Base-by-base conservation (phyloP, 163 green algal species). In the Prototheca wickerhamii region DNA sequence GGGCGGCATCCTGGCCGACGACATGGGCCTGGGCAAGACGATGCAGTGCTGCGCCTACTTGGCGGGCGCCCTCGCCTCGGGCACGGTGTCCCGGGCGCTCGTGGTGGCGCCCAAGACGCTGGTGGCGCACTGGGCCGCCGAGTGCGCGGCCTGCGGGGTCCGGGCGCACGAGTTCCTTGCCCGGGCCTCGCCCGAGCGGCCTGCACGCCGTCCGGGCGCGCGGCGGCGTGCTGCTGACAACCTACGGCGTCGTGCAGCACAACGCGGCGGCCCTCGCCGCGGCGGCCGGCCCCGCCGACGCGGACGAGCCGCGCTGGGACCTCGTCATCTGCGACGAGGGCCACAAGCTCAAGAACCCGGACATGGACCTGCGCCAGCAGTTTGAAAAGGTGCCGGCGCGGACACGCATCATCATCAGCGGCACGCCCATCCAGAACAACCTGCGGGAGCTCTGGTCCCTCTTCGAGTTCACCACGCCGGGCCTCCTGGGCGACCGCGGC, bases 391-490 rank as follows among this genome's bases (percentile, higher is more conserved):
- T 98, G 12, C 78, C 81, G 2, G 78, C 64, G 4, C 43, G 55
- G 4, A 32, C 87, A 37, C 71, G 77, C 1, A 44, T 98, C 31
- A 83, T 98, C 65, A 87, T 98, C 65, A 88, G 68, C 46, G 91
- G 92, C 53, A 98, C 92, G 0, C 91, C 92, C 54, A 88, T 98
- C 54, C 89, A 97, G 73, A 96, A 96, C 80, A 90, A 95, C 59
- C 75, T 95, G 43, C 68, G 77, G 64, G 92, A 98, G 78, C 71
- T 98, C 78, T 88, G 90, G 70, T 72, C 86, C 1, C 82, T 98
- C 20, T 87, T 96, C 33, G 84, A 97, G 74, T 90, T 93, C 53
- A 81, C 76, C 25, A 26, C 44, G 53, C 63, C 78, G 5, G 88
- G 80, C 0, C 75, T 96, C 63, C 81, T 97, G 54, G 87, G 87